phyloP scores from a whole-genome alignment of 2,329 filamentous ascomycete species.

The Leptodontidium sp. region DNA sequence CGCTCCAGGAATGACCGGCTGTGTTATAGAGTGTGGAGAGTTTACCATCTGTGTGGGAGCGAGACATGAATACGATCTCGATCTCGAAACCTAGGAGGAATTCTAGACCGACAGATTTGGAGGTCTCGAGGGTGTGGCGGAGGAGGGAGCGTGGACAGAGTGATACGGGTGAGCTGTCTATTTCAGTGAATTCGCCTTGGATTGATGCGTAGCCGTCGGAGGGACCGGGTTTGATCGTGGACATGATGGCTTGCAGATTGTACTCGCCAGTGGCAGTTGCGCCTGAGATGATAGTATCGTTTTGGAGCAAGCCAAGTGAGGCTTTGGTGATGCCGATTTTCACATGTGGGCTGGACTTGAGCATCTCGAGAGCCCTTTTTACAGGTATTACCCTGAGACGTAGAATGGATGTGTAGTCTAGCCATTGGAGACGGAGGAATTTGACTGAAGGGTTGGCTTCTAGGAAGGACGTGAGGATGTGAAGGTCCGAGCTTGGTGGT shows the following conservation, averaged over 20 bases:
- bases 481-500: conserved; percentile 41
- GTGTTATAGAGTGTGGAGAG: conserved; percentile 58
- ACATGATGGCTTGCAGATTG: conserved; percentile 70
- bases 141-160: conserved; percentile 74
- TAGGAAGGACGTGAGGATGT: conserved; percentile 52
- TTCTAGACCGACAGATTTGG: conserved; percentile 60
- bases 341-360: conserved; percentile 49
- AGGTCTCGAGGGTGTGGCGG: conserved; percentile 59
- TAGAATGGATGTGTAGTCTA: conserved; percentile 77
- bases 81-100: conserved; percentile 83
- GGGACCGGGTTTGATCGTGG: conserved; percentile 66
- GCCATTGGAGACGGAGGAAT: conserved; percentile 78
- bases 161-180: conserved; percentile 57
- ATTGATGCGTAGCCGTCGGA: conserved; percentile 69
- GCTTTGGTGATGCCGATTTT: conserved; percentile 69
- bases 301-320: conserved; percentile 71
- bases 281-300: conserved; percentile 64
- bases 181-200: conserved; percentile 70
- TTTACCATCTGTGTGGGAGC: conserved; percentile 39
- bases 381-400: conserved; percentile 75
- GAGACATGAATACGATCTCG: conserved; percentile 74
- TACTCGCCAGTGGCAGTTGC: conserved; percentile 70
- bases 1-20: conserved; percentile 75
- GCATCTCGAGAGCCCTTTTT: conserved; percentile 58
- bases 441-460: conserved; percentile 59